Evolutionary conservation across 495 filamentous ascomycete species (phyloP), one percentile per base, ranked within the genome.

Genomic region (Neurospora hispaniola): DNA sequence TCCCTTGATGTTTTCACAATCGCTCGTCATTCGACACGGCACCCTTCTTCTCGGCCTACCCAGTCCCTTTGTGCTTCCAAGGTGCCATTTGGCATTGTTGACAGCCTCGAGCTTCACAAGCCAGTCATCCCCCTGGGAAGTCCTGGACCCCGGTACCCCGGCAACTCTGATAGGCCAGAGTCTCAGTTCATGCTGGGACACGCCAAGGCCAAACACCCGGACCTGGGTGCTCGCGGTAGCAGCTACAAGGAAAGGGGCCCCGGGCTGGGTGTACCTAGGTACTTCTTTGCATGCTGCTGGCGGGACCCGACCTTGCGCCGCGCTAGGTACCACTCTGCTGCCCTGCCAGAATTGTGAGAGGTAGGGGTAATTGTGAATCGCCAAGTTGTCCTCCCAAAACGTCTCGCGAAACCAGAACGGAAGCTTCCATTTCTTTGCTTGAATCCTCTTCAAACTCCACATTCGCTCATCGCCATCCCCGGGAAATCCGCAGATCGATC

Each of bases 371-470:
- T 62, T 35, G 54, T 66, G 72, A 77, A 76, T 75, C 75, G 74
- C 76, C 74, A 76, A 79, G 76, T 75, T 79, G 77, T 76, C 77
- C 75, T 71, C 70, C 75, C 70, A 69, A 62, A 74, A 71, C 71
- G 69, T 69, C 75, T 73, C 72, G 69, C 73, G 76, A 80, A 76
- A 79, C 59, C 35, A 44, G n/a, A 46, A 39, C 43, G 70, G 31
- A 59, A 71, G 35, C 70, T 71, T 46, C 16, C 70, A 23, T 39
- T 68, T n/a, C 44, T 68, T 18, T 35, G 27, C n/a, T 10, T 46
- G 73, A 74, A 48, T 42, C 59, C 69, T 69, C 66, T 70, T 72
- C 73, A 72, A 68, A 40, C 71, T 73, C 69, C 42, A 72, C 73
- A 31, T 71, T 27, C 69, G n/a, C 62, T n/a, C 59, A 31, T 42